Percentiles rank a stretch among this genome's conserved stretches.
Conservation (phyloP, 345 rosid genomes). For the Syzygium aromaticum region DNA sequence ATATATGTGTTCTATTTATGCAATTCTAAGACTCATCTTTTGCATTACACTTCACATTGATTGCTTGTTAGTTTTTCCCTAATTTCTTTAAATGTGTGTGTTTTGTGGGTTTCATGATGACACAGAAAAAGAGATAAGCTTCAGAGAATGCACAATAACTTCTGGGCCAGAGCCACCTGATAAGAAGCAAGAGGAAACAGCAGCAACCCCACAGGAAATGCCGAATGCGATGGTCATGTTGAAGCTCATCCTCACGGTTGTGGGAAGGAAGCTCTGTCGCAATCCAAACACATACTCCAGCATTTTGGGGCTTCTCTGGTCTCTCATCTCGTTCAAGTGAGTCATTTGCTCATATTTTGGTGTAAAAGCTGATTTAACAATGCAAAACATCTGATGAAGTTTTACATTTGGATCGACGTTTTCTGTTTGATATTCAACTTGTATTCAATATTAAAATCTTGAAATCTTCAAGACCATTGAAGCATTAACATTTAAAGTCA, state of each 20-base stretch:
- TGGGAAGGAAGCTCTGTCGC: slow-evolving; percentile 45
- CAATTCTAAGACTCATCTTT: background rate
- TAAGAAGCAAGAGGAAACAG: slow-evolving; percentile 1
- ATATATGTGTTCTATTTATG: background rate
- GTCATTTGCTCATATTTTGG: background rate
- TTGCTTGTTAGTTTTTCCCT: background rate
- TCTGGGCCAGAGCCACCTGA: slow-evolving; percentile 13
- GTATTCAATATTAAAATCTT: background rate
- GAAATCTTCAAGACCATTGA: background rate
- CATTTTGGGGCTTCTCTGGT: slow-evolving; percentile 43
- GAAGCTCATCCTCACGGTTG: slow-evolving; percentile 30
- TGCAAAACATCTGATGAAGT: background rate
- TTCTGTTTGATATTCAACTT: background rate
- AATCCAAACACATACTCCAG: slow-evolving; percentile 56
- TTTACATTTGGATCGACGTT: background rate
- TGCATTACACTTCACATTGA: background rate
- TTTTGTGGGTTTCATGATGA: background rate
- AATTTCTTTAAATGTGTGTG: background rate
- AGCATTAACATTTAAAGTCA: background rate
- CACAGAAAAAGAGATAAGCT: slow-evolving; percentile 42
- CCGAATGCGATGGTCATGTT: slow-evolving; percentile 36
- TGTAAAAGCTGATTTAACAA: background rate
- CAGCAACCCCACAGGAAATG: slow-evolving; percentile 23
- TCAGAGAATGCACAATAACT: slow-evolving; percentile 25
- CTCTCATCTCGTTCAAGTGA: slow-evolving; percentile 46